Evolutionary conservation across 805 yeast genomes (phyloP).

Genomic region (Candida boleticola): DNA sequence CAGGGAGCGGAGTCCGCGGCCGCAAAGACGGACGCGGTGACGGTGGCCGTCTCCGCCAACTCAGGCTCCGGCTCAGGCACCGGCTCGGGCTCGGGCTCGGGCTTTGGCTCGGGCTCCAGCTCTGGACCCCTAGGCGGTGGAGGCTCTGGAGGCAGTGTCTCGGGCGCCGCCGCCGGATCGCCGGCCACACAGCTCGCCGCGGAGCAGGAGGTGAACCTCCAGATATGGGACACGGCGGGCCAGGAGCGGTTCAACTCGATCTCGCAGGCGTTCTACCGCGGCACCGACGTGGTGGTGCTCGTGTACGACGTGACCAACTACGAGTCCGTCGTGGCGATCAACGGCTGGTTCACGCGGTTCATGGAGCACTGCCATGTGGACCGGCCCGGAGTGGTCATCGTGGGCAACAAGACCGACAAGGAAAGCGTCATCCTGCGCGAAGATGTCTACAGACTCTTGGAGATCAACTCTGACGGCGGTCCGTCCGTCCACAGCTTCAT

Average conservation of each 20-base stretch:
- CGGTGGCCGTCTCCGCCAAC: not conserved
- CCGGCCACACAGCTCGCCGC: not conserved
- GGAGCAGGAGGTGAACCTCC: conserved; percentile 37
- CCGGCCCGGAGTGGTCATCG: conserved; percentile 47
- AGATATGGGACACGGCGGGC: conserved; percentile 55
- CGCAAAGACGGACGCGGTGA: not conserved
- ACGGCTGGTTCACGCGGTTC: conserved; percentile 49
- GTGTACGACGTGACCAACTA: conserved; percentile 55
- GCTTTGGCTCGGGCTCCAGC: not conserved
- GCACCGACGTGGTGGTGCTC: conserved; percentile 54
- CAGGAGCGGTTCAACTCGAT: conserved; percentile 49
- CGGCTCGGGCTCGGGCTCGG: not conserved
- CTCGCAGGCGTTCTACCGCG: conserved; percentile 55
- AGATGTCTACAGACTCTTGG: conserved; percentile 1
- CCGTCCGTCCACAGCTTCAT: not conserved
- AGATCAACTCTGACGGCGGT: conserved; percentile 4
- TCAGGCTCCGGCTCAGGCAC: not conserved
- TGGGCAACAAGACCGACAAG: conserved; percentile 52
- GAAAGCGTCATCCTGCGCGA: conserved; percentile 3
- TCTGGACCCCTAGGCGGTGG: not conserved
- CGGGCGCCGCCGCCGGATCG: not conserved
- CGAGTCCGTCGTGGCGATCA: conserved; percentile 46
- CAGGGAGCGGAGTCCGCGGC: conserved; percentile 1
- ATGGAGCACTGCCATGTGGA: conserved; percentile 47
- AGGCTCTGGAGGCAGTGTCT: not conserved